Base-by-base conservation (phyloP, 306 rosid genomes). In the Trichosanthes cucumerina region DNA sequence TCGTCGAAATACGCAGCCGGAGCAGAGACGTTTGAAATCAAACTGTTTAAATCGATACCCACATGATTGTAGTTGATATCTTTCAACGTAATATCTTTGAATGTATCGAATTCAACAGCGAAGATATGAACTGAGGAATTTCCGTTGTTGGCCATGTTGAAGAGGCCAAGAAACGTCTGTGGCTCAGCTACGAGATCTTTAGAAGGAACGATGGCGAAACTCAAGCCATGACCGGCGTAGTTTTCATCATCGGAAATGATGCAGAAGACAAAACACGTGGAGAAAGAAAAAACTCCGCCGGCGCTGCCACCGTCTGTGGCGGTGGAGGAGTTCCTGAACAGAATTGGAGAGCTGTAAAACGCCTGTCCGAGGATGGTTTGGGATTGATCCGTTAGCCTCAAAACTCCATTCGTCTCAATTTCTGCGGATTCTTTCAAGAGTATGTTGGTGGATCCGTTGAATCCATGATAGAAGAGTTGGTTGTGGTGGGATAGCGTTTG, bases 21-120 rank as follows among this genome's bases (percentile, higher is more conserved):
- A 8, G 59, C 31, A 31, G 80, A 54, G 0, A 1, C 8, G 1
- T 4, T 5, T 1, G 80, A 77, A 5, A 14, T 9, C 78, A 81
- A 31, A 57, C 74, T n/a, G 41, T 81, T 77, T 18, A 81, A 13
- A 43, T 81, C 73, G 19, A 77, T 81, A 16, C 80, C 81, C 6
- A 81, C 81, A 57, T 81, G 84, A 75, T 81, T 78, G 28, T 68
- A 18, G 16, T 81, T 26, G 7, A 43, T 56, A 19, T 81, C 84
- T 4, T 7, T 31, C 43, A 77, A 31, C 21, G 18, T 64, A 8
- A 31, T 6, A 18, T 56, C 19, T 6, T 9, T 0, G 18, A 33
- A 26, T 6, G 78, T 69, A 28, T 81, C 81, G 7, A 81, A 63
- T 43, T 81, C 84, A 3, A 81, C 80, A 33, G 84, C 81, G 23